Evolutionary conservation across 257 asterid genomes (phyloP).

Genomic region (Schizonepeta tenuifolia): DNA sequence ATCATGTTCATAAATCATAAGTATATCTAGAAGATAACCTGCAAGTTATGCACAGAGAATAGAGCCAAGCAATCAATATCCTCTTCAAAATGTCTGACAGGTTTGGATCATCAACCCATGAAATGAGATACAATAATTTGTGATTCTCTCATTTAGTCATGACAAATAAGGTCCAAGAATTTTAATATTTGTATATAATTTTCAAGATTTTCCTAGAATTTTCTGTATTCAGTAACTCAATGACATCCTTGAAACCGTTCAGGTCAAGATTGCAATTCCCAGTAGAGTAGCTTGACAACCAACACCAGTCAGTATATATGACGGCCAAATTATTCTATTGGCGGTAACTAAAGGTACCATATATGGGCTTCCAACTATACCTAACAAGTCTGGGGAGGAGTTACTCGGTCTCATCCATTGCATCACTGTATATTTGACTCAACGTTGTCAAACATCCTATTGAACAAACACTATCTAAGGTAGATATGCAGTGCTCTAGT

Average conservation of each 20-base stretch:
- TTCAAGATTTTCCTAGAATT: background rate
- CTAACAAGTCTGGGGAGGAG: conserved; percentile 1
- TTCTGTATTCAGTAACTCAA: background rate
- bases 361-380: conserved; percentile 17
- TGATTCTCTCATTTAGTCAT: conserved; percentile 20
- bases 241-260: conserved; percentile 8
- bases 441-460: background rate
- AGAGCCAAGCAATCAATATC: conserved; percentile 27
- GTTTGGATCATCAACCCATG: background rate
- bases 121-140: background rate
- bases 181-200: conserved; percentile 3
- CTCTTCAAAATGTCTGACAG: conserved; percentile 10
- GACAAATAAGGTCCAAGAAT: conserved; percentile 20
- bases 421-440: conserved; percentile 6
- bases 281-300: conserved; percentile 15
- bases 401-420: conserved; percentile 4
- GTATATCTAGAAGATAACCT: conserved; percentile 11
- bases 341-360: conserved; percentile 10
- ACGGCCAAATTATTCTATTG: too few species aligned
- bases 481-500: conserved; percentile 11
- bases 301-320: too few species aligned
- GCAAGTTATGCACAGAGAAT: background rate
- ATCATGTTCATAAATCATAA: background rate
- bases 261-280: background rate
- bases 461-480: background rate